Evolutionary conservation across 1,284 basidiomycete genomes (phyloP), one percentile per base, ranked within the genome.

Genomic region (Sanguinoderma infundibulare): DNA sequence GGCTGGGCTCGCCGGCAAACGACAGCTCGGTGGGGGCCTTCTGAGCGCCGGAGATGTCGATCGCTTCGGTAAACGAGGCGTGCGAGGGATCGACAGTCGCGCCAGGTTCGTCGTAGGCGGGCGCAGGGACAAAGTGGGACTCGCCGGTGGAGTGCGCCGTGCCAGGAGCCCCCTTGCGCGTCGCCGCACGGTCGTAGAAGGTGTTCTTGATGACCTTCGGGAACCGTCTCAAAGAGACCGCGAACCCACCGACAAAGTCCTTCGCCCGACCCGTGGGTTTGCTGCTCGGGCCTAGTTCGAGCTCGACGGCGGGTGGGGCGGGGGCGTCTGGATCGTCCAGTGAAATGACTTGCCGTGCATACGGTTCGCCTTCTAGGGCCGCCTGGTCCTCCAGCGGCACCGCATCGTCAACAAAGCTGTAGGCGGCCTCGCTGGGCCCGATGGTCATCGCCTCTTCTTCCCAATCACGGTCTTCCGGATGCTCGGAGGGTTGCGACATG

Each of bases 221-320:
- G 5, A 75, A 56, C 49, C 62, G 70, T 61, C 61, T 69, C 54
- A 76, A 60, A 9, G 67, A 59, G 1, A 66, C 57, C 4, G 75
- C 64, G 58, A 77, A 77, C 0, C 75, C 75, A n/a, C 75, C 75
- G 1, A 77, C 74, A 52, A 75, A 75, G 17, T 58, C 59, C 49
- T 53, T 67, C 53, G 59, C 63, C 42, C 49, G 57, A 7, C 65
- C 54, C n/a, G 67, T 66, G 20, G 46, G 38, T 20, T 63, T 6
- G 32, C n/a, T 14, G 12, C 20, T 24, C 17, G 49, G 32, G 3
- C 32, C 32, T 5, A 32, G 32, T 9, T 35, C 32, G 32, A 22
- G 5, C n/a, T 22, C 10, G 10, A 5, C 32, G n/a, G 24, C 20
- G 32, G 32, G 49, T 5, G 9, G 20, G 3, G 32, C 32, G 8